phyloP scores from a whole-genome alignment of 2,329 filamentous ascomycete species.

The Ophiocordyceps robertsii region DNA sequence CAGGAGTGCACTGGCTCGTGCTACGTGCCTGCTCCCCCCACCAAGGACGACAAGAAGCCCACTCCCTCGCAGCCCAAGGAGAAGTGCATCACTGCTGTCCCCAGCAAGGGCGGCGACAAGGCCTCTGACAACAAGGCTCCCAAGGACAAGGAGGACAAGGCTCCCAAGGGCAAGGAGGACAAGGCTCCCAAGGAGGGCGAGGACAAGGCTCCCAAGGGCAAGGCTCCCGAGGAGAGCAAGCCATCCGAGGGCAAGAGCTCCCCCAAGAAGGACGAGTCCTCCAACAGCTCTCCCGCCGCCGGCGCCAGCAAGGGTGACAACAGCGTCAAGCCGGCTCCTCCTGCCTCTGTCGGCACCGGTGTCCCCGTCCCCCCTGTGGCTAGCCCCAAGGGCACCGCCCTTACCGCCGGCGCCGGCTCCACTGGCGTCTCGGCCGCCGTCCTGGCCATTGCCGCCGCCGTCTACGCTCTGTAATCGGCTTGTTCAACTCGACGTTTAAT shows the following conservation, averaged over 20 bases:
- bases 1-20: background rate
- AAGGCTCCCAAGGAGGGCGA: background rate
- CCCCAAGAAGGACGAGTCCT: background rate
- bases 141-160: too few species aligned
- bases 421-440: background rate
- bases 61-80: too few species aligned
- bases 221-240: too few species aligned
- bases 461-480: background rate
- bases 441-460: background rate
- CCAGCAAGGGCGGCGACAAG: too few species aligned
- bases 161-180: background rate
- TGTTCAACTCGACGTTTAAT: too few species aligned
- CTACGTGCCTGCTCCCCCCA: background rate
- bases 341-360: background rate
- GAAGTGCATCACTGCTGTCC: too few species aligned
- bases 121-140: too few species aligned
- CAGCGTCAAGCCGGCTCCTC: background rate
- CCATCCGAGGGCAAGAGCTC: background rate
- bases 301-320: background rate
- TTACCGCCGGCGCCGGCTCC: background rate
- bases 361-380: background rate
- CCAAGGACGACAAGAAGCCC: too few species aligned
- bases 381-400: background rate
- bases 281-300: background rate
- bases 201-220: too few species aligned